Evolutionary conservation across 331 rosid species (phyloP), one percentile per base, ranked within the genome.

Genomic region (Arachis monticola): DNA sequence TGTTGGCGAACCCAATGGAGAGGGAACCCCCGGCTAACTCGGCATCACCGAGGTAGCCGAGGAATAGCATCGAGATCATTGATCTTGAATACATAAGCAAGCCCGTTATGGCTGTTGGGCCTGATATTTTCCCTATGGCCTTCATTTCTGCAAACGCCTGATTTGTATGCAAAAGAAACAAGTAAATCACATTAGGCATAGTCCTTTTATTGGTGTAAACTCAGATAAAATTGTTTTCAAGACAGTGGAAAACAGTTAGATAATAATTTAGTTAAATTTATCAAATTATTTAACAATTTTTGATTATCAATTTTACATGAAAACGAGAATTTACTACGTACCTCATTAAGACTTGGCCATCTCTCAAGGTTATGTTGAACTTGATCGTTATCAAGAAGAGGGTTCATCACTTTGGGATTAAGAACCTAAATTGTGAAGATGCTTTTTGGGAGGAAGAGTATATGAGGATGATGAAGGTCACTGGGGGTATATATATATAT

Each of bases 11-110:
- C 1, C 98, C 98, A 12, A 95, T 95, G 0, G 98, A 84, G 32
- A 95, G 99, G 0, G 99, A 95, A 0, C 99, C 99, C 0, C 96
- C 98, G 0, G 99, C 98, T 0, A 95, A 96, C 66, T 95, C 91
- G 17, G 79, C 88, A 76, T 95, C 99, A 0, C 99, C 99, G 0
- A 95, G 98, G 63, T 92, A 84, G 1, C 99, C 97, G 0, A 95
- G 87, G 79, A 95, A 95, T 27, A 95, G 91, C 99, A 95, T 90
- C 50, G 99, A 95, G 81, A 95, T 95, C 99, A 95, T 90, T 5
- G 98, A 97, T 76, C 99, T 77, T 0, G 97, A 92, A 27, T 95
- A 92, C 9, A 90, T 10, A 41, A 95, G 81, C 2, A 95, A 82
- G 1, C 98, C 99, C 0, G 98, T 90, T 1, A 90, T 44, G 30